Base-by-base conservation (phyloP, 805 yeast species). In the Cyberlindnera subsufficiens region DNA sequence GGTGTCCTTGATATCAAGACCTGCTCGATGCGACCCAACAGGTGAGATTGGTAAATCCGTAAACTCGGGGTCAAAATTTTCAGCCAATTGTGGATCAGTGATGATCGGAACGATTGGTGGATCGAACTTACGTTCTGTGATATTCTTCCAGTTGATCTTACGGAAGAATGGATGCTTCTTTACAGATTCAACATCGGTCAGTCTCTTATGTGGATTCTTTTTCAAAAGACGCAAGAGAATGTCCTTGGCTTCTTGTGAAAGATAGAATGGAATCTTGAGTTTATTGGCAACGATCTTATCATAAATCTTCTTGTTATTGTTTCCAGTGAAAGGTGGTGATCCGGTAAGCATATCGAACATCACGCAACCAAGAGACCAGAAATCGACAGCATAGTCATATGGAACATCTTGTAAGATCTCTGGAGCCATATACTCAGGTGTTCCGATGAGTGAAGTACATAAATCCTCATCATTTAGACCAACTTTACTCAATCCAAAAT, bases 401-500 rank as follows among this genome's bases (percentile, higher is more conserved):
- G 79, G 77, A 52, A 80, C 75, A 18, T 95, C 96, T 44, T 74
- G 77, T 22, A 88, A 67, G 29, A 89, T 82, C 59, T 88, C 96
- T 3, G 96, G 96, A 0, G 96, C 96, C 80, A 88, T 84, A 54
- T 84, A 84, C 56, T 84, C 88, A 0, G 89, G 86, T 0, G 93
- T 84, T 1, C 93, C 93, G 40, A 80, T 76, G 50, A 84, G 43
- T 76, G 90, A 82, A 3, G 93, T 93, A 64, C 93, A 86, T 9
- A 85, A 77, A 40, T 78, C 78, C 43, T 80, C 74, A 27, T 66
- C 64, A 33, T 65, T 63, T 14, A 56, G 48, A 38, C 50, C 65
- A 27, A 96, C 96, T 67, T 93, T 91, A 30, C 96, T 86, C 42
- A 91, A 73, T 2, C 99, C 99, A 66, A 91, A 91, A 65, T 91